These are phyloP conservation scores for peach (Prunus persica) DNA, from an alignment of 306 rosid genomes.

Conservation along the genomic window DNA sequence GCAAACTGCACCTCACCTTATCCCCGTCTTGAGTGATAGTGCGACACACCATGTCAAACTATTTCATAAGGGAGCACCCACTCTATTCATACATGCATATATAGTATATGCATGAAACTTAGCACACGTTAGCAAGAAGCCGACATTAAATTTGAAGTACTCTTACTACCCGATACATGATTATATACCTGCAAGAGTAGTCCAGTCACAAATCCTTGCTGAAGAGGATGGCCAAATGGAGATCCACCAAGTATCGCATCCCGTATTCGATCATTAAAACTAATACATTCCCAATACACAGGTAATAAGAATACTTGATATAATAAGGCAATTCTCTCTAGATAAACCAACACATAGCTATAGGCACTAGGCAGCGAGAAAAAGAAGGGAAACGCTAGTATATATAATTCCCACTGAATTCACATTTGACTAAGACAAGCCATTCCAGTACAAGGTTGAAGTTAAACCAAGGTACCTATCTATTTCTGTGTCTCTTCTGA, in stretches of 20 bases:
- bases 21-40: neutral
- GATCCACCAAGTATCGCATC: conserved; percentile 95
- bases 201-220: conserved; percentile 95
- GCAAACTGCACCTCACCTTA: neutral
- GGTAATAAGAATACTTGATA: conserved; percentile 4
- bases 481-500: neutral
- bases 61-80: neutral
- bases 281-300: conserved; percentile 31
- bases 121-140: neutral
- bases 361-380: conserved; percentile 1
- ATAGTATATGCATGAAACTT: neutral
- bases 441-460: neutral
- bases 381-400: neutral
- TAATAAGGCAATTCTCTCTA: neutral
- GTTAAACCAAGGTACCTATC: neutral
- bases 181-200: conserved; percentile 62
- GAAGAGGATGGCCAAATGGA: conserved; percentile 96
- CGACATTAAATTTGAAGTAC: neutral
- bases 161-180: neutral
- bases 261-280: conserved; percentile 95
- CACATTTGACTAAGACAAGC: neutral
- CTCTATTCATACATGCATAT: neutral
- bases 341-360: conserved; percentile 1
- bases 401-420: neutral
- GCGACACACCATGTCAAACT: neutral